Percentiles rank a stretch among this genome's conserved stretches.
Evolutionary conservation across 805 yeast species (phyloP).

Genomic region (Myxozyma udenii): DNA sequence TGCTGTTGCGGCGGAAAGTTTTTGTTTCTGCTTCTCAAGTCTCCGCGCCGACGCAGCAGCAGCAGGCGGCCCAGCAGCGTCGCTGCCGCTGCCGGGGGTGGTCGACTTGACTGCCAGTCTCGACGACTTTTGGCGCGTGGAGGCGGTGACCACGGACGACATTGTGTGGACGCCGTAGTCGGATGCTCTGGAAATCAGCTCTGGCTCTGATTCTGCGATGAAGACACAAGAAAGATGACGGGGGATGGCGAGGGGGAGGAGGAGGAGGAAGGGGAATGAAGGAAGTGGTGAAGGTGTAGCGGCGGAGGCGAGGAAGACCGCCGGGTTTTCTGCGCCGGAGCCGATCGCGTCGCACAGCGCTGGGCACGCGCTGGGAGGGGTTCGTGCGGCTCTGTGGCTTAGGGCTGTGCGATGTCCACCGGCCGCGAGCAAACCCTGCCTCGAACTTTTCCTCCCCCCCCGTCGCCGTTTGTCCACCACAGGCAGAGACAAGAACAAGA

Average conservation of each 20-base stretch:
- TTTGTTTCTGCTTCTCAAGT: background rate
- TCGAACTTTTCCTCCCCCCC: too few species aligned
- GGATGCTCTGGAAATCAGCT: too few species aligned
- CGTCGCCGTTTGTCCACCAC: too few species aligned
- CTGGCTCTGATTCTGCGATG: too few species aligned
- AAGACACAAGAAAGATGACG: too few species aligned
- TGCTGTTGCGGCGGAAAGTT: background rate
- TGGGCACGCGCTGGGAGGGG: background rate
- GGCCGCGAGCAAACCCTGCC: too few species aligned
- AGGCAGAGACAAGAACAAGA: too few species aligned
- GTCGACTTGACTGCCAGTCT: background rate
- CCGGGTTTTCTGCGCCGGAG: too few species aligned
- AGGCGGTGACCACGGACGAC: too few species aligned
- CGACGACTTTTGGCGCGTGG: background rate
- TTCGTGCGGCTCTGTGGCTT: background rate
- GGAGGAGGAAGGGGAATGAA: background rate
- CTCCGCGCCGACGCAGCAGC: background rate
- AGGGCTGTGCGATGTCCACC: background rate
- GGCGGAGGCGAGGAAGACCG: background rate
- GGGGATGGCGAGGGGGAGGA: background rate
- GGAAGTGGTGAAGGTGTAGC: background rate
- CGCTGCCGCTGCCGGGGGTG: background rate
- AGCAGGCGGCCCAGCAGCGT: background rate
- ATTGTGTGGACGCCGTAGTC: background rate
- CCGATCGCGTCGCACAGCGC: too few species aligned